phyloP scores from a whole-genome alignment of 805 yeast genomes.

The Candida morakotiae region DNA sequence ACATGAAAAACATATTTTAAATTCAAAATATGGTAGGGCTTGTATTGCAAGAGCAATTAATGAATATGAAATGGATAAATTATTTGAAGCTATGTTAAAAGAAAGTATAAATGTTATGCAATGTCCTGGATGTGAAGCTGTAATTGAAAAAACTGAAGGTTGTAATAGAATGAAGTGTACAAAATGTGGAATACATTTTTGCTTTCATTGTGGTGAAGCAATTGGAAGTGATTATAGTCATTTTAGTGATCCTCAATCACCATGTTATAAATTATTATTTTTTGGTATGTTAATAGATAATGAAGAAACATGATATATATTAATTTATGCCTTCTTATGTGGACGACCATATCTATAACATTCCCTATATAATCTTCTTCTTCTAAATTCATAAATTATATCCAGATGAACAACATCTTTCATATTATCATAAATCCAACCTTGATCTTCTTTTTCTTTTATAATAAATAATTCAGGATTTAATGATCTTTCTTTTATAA shows the following conservation, averaged over 20 bases:
- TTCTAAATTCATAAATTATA: constrained; percentile 45
- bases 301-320: no score
- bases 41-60: constrained; percentile 38
- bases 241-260: constrained; percentile 36
- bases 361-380: constrained; percentile 53
- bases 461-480: constrained; percentile 13
- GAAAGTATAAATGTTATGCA: constrained; percentile 40
- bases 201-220: constrained; percentile 49
- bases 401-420: constrained; percentile 21
- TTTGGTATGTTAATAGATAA: constrained; percentile 41
- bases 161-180: constrained; percentile 62
- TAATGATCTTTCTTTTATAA: constrained; percentile 49
- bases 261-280: constrained; percentile 49
- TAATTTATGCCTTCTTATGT: constrained; percentile 8
- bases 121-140: constrained; percentile 51
- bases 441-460: constrained; percentile 31
- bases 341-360: constrained; percentile 42
- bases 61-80: constrained; percentile 43
- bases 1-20: constrained; percentile 28
- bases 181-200: constrained; percentile 45
- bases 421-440: constrained; percentile 48
- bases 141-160: constrained; percentile 55
- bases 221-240: constrained; percentile 41
- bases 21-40: constrained; percentile 42
- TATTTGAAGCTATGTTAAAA: constrained; percentile 41